These are phyloP conservation scores for Eimeria brunetti DNA, from an alignment of 169 alveolate genomes.

Conservation along the genomic window DNA sequence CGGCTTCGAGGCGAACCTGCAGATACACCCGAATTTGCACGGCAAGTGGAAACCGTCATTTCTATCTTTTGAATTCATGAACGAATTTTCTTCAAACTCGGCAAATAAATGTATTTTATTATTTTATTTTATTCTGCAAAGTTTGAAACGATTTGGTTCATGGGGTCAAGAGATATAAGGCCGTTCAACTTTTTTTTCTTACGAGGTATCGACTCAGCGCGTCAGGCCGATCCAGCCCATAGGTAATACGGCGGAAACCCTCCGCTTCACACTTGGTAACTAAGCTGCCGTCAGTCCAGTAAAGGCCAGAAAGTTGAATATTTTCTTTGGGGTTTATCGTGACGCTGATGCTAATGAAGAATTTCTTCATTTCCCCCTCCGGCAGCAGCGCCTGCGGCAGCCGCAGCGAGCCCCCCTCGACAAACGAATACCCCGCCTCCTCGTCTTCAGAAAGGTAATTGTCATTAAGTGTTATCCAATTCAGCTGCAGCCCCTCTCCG, in stretches of 20 bases:
- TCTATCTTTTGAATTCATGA: conserved; percentile 94
- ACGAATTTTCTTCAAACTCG: not conserved
- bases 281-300: conserved; percentile 89
- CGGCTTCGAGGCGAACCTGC: conserved; percentile 91
- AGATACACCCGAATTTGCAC: conserved; percentile 89
- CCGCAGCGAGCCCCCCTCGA: conserved; percentile 68
- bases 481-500: conserved; percentile 91
- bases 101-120: not conserved
- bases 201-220: conserved; percentile 89
- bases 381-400: conserved; percentile 78
- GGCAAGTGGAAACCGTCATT: conserved; percentile 91
- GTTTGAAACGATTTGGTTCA: not conserved
- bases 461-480: conserved; percentile 87
- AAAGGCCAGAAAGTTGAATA: conserved; percentile 82
- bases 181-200: not conserved
- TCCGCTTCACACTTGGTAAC: conserved; percentile 95
- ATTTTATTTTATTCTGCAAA: not conserved
- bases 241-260: conserved; percentile 93
- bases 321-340: conserved; percentile 80
- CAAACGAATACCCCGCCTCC: not conserved
- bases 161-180: not conserved
- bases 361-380: conserved; percentile 43
- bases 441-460: conserved; percentile 83
- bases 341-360: conserved; percentile 82
- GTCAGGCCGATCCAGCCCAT: conserved; percentile 94